Conservation (phyloP, 2,329 filamentous ascomycete genomes). For the Dothideomycetidae sp. region DNA sequence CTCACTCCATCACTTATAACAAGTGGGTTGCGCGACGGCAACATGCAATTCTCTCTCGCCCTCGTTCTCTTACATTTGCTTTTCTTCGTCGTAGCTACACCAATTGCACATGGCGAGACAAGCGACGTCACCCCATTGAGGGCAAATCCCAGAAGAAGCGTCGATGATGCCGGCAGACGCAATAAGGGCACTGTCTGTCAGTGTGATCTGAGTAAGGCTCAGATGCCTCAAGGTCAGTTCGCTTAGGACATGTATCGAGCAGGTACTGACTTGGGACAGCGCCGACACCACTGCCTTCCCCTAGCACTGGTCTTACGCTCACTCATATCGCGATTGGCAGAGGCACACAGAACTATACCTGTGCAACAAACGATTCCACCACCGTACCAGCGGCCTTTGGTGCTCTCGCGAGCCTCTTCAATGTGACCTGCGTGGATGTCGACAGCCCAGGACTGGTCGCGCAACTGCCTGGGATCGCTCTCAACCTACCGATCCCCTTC, state of each 20-base stretch:
- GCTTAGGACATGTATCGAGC: not conserved
- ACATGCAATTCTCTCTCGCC: too few species aligned
- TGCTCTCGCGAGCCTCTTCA: slow-evolving; percentile 74
- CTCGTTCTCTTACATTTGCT: not conserved
- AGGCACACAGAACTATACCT: slow-evolving; percentile 91
- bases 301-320: slow-evolving; percentile 46
- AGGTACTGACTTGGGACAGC: slow-evolving; percentile 14
- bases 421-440: slow-evolving; percentile 66
- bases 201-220: slow-evolving; percentile 14
- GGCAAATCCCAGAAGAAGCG: too few species aligned
- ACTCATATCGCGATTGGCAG: slow-evolving; percentile 74
- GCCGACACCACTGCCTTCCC: slow-evolving; percentile 41
- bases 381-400: slow-evolving; percentile 52
- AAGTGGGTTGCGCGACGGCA: too few species aligned
- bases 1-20: too few species aligned
- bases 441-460: slow-evolving; percentile 52
- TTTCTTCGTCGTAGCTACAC: not conserved
- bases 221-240: slow-evolving; percentile 14
- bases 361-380: slow-evolving; percentile 42
- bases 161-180: not conserved
- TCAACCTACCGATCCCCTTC: slow-evolving; percentile 47
- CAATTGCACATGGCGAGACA: not conserved
- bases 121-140: not conserved
- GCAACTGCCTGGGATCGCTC: slow-evolving; percentile 50
- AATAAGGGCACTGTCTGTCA: slow-evolving; percentile 10